Percentiles rank a stretch among this genome's conserved stretches.
phyloP scores from a whole-genome alignment of 202 grass and related monocot species.

The Setaria viridis region DNA sequence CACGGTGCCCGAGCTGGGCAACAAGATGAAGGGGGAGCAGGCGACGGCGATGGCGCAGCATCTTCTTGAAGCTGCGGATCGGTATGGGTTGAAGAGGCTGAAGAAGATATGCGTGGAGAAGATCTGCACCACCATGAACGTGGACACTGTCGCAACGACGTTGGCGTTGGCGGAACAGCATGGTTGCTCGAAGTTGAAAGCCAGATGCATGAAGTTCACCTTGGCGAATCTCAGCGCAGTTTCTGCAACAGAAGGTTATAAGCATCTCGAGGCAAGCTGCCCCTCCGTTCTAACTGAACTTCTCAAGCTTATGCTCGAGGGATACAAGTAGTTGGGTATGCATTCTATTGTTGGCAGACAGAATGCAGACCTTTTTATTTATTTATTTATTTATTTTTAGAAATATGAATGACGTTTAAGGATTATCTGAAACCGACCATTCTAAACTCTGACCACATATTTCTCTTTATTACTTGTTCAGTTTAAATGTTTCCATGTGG shows the following conservation, averaged over 20 bases:
- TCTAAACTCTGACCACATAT: no score
- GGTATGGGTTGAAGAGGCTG: constrained; percentile 48
- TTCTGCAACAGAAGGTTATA: constrained; percentile 11
- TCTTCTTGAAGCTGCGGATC: constrained; percentile 42
- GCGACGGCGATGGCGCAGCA: neutral
- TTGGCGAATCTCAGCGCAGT: neutral
- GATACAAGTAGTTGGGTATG: neutral
- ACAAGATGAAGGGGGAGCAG: neutral
- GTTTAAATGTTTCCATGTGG: no score
- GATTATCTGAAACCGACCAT: no score
- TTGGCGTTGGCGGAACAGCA: constrained; percentile 49
- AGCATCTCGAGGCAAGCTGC: constrained; percentile 19
- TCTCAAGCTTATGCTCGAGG: neutral
- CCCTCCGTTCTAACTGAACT: constrained; percentile 24
- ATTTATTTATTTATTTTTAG: no score
- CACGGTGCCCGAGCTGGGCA: constrained; percentile 21
- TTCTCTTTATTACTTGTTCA: no score
- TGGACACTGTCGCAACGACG: neutral
- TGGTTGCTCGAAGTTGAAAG: constrained; percentile 40
- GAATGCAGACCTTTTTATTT: no score
- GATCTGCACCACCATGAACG: neutral
- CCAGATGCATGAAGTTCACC: constrained; percentile 44
- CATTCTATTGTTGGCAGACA: neutral
- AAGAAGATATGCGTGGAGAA: constrained; percentile 42
- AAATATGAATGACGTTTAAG: no score